A percentile compares a stretch with the other conserved stretches of the same genome.
Conservation (phyloP, 768 basidiomycete species). For the Saitozyma sp. region DNA sequence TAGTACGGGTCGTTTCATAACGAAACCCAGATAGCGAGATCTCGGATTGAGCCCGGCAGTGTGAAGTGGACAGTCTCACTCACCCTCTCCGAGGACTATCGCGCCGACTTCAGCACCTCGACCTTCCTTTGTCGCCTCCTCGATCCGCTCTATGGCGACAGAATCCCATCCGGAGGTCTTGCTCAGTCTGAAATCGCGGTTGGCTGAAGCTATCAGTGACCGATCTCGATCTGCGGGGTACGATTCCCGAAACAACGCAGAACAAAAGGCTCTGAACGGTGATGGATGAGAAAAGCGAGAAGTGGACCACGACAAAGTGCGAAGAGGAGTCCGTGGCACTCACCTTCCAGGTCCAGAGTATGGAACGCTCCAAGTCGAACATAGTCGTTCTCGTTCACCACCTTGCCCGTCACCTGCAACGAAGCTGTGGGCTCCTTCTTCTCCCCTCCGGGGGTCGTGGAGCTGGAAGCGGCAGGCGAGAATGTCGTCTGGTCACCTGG, state of each 20-base stretch:
- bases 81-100: conserved; percentile 89
- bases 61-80: conserved; percentile 9
- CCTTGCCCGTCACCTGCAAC: conserved; percentile 82
- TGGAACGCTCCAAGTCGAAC: conserved; percentile 92
- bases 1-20: conserved; percentile 8
- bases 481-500: conserved; percentile 57
- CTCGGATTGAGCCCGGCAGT: too few relatives aligned
- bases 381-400: conserved; percentile 79
- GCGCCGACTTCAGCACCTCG: conserved; percentile 95
- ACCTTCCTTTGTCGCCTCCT: conserved; percentile 89
- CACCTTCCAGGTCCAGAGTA: conserved; percentile 82
- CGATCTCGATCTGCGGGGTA: neutral
- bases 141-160: conserved; percentile 73
- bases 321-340: conserved; percentile 8
- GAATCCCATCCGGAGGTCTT: conserved; percentile 86
- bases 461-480: conserved; percentile 64
- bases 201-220: conserved; percentile 54
- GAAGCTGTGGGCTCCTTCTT: conserved; percentile 53
- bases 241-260: neutral
- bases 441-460: conserved; percentile 41
- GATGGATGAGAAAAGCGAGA: neutral
- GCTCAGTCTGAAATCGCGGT: conserved; percentile 85
- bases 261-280: too few relatives aligned
- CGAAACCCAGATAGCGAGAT: neutral
- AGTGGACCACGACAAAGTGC: neutral